A percentile compares a stretch with the other conserved stretches of the same genome.
Evolutionary conservation across 192 early-diverging fungal genomes (phyloP).

Genomic region (Glomus cerebriforme): DNA sequence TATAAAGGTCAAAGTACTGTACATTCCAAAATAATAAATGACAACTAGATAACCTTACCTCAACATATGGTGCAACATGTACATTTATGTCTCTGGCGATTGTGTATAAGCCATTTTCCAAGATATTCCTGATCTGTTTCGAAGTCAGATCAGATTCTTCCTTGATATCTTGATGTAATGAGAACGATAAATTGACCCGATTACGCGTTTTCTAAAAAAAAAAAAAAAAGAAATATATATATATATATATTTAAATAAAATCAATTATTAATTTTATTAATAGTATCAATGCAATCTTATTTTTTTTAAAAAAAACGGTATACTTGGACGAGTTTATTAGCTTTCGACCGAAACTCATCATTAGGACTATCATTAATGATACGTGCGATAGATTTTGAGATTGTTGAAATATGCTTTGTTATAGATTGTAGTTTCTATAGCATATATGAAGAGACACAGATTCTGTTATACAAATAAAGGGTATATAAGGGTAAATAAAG

Average conservation of each 20-base stretch:
- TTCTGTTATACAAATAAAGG: background rate
- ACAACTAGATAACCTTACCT: background rate
- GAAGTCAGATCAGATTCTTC: background rate
- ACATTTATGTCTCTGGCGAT: slow-evolving; percentile 16
- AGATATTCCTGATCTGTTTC: background rate
- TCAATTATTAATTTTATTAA: background rate
- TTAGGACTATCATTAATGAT: slow-evolving; percentile 20
- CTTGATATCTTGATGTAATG: background rate
- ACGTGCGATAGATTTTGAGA: slow-evolving; percentile 22
- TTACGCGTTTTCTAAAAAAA: background rate
- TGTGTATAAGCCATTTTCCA: slow-evolving; percentile 12
- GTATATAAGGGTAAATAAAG: background rate
- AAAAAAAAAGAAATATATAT: too few species aligned
- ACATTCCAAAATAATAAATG: background rate
- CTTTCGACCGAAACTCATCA: slow-evolving; percentile 12
- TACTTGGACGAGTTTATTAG: background rate
- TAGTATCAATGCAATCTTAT: background rate
- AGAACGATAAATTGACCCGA: slow-evolving; percentile 8
- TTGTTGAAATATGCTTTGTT: slow-evolving; percentile 13
- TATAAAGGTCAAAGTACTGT: background rate
- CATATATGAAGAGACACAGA: background rate
- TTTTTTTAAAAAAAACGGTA: background rate
- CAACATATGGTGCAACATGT: background rate
- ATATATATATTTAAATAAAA: too few species aligned
- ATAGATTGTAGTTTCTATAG: slow-evolving; percentile 18